A percentile compares a stretch with the other conserved stretches of the same genome.
Conservation (phyloP, 805 yeast species). For the Lipomyces kockii region DNA sequence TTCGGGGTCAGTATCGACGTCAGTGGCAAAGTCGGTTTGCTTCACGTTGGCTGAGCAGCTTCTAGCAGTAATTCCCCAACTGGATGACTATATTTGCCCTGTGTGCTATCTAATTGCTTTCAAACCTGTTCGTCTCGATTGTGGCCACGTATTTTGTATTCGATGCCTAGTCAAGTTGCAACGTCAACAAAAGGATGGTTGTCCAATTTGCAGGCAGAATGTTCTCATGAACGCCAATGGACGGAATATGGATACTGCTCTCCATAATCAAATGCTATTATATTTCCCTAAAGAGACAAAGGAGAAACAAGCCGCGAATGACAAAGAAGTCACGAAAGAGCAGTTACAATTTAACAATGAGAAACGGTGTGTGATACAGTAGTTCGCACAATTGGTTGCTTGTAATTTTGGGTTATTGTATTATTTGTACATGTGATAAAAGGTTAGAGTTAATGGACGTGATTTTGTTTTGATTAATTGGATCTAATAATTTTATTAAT, state of each 20-base stretch:
- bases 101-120: conserved; percentile 72
- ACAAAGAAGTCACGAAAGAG: conserved; percentile 53
- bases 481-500: neutral
- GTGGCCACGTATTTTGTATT: conserved; percentile 74
- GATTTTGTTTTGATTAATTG: neutral
- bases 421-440: neutral
- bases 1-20: conserved; percentile 1
- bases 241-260: conserved; percentile 59
- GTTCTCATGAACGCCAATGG: conserved; percentile 65
- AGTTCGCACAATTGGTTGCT: neutral
- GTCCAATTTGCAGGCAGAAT: conserved; percentile 66
- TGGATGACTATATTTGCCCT: conserved; percentile 78
- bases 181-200: conserved; percentile 59
- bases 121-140: conserved; percentile 67
- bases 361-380: conserved; percentile 1
- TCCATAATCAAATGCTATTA: conserved; percentile 57
- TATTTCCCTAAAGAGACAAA: conserved; percentile 73
- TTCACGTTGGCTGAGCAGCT: conserved; percentile 56
- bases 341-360: conserved; percentile 36
- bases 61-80: conserved; percentile 65
- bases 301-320: conserved; percentile 61
- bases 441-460: neutral
- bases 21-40: conserved; percentile 61
- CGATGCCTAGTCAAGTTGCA: conserved; percentile 72
- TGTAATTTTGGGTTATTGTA: neutral